These are phyloP conservation scores for Albophoma yamanashiensis DNA, from an alignment of 2,329 filamentous ascomycete genomes.

Conservation along the genomic window DNA sequence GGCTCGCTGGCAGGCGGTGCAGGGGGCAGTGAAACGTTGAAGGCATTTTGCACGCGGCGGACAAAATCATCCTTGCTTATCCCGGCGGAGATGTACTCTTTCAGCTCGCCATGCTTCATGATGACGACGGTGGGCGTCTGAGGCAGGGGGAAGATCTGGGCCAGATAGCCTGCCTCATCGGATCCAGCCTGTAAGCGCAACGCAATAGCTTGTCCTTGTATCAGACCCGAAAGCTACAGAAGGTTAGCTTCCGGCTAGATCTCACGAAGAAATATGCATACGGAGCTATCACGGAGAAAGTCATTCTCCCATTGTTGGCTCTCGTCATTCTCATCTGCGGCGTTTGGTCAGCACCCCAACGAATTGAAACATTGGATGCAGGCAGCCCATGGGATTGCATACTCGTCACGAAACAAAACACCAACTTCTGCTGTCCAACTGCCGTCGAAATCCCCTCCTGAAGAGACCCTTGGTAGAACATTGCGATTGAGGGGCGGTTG, in stretches of 20 bases:
- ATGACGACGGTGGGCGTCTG: conserved; percentile 70
- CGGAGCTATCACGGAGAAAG: conserved; percentile 47
- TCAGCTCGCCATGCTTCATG: conserved; percentile 68
- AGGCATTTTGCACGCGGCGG: conserved; percentile 24
- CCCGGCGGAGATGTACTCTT: conserved; percentile 63
- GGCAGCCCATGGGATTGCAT: conserved; percentile 10
- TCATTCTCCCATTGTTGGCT: conserved; percentile 65
- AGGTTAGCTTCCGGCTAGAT: conserved; percentile 1
- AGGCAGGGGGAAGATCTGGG: conserved; percentile 72
- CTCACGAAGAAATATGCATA: conserved; percentile 19
- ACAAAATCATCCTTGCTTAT: conserved; percentile 57
- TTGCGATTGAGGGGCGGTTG: conserved; percentile 19
- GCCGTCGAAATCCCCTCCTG: conserved; percentile 73
- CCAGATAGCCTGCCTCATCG: conserved; percentile 70
- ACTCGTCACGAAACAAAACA: conserved; percentile 81
- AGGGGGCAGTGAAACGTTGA: conserved; percentile 13
- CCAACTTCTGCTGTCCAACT: conserved; percentile 63
- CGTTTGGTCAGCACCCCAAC: conserved; percentile 6
- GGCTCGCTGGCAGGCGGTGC: conserved; percentile 3
- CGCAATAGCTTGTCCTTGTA: conserved; percentile 54
- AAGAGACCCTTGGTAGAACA: conserved; percentile 76
- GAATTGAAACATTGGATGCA: not conserved
- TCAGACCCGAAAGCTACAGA: conserved; percentile 39
- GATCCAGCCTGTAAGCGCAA: conserved; percentile 63
- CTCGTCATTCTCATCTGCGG: conserved; percentile 54